These are phyloP conservation scores for Aspergillus bertholletiae DNA, from an alignment of 495 filamentous ascomycete species.

Conservation along the genomic window DNA sequence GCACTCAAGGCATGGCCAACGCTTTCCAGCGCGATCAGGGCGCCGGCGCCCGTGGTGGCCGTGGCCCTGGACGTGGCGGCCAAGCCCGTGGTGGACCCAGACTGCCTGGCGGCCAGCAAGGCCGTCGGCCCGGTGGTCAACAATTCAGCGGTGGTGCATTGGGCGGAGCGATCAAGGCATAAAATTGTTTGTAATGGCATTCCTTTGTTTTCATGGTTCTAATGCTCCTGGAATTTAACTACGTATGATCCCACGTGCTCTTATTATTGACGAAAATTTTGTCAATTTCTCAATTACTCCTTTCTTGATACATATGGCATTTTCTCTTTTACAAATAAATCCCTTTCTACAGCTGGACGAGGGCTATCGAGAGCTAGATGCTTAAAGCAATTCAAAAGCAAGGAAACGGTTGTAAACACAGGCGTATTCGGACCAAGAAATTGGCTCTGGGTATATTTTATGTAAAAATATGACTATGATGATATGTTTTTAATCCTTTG, in stretches of 20 bases:
- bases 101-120: constrained; percentile 45
- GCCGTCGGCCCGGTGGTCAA: constrained; percentile 53
- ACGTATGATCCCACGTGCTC: constrained; percentile 21
- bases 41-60: constrained; percentile 68
- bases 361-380: neutral
- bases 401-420: neutral
- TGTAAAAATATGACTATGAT: neutral
- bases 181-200: constrained; percentile 45
- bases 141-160: constrained; percentile 63
- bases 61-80: constrained; percentile 57
- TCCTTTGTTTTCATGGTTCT: constrained; percentile 27
- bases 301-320: constrained; percentile 8
- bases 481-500: too few species aligned
- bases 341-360: constrained; percentile 14
- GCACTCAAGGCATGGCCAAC: constrained; percentile 91
- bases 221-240: constrained; percentile 21
- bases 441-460: neutral
- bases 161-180: constrained; percentile 62
- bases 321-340: constrained; percentile 16
- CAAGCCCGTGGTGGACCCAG: constrained; percentile 64
- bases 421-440: neutral
- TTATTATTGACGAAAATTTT: constrained; percentile 4
- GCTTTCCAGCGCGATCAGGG: constrained; percentile 89
- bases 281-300: constrained; percentile 2
- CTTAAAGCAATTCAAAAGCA: neutral